Conservation (phyloP, 257 asterid species). For the Lithospermum erythrorhizon region DNA sequence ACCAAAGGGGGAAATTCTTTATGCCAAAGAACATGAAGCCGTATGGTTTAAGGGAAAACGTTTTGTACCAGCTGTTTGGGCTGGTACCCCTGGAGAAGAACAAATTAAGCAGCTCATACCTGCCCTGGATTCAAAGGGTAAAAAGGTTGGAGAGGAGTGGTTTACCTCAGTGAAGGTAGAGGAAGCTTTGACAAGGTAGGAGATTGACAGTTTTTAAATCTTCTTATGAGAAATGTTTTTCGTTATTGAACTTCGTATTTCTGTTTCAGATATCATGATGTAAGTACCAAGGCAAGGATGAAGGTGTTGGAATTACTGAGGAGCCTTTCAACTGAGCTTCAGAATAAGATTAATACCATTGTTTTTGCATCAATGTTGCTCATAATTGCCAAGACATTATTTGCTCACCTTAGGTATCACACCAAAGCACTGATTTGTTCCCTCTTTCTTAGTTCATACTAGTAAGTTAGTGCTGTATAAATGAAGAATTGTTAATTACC, state of each 20-base stretch:
- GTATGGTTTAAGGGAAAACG: constrained; percentile 96
- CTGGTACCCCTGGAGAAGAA: constrained; percentile 80
- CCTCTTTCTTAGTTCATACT: background rate
- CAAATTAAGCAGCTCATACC: constrained; percentile 72
- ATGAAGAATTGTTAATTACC: too few species aligned
- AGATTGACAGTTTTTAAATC: background rate
- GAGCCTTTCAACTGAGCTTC: constrained; percentile 73
- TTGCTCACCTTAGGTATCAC: constrained; percentile 73
- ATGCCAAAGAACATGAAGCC: constrained; percentile 84
- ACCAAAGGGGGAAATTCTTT: constrained; percentile 83
- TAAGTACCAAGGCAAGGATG: constrained; percentile 54
- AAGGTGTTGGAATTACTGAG: constrained; percentile 76
- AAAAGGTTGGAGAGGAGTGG: constrained; percentile 97
- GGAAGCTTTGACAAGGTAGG: constrained; percentile 59
- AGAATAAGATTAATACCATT: constrained; percentile 66
- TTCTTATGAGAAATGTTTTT: constrained; percentile 1
- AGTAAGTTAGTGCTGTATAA: too few species aligned
- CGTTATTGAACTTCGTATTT: constrained; percentile 3
- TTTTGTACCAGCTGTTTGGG: constrained; percentile 60
- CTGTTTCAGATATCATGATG: constrained; percentile 68
- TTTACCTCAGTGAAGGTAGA: constrained; percentile 81
- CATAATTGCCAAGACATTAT: constrained; percentile 82
- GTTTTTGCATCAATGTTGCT: constrained; percentile 87
- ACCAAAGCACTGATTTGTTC: background rate
- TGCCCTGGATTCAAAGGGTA: constrained; percentile 88